These are phyloP conservation scores for Phoma herbarum DNA, from an alignment of 2,329 filamentous ascomycete species.

Conservation along the genomic window DNA sequence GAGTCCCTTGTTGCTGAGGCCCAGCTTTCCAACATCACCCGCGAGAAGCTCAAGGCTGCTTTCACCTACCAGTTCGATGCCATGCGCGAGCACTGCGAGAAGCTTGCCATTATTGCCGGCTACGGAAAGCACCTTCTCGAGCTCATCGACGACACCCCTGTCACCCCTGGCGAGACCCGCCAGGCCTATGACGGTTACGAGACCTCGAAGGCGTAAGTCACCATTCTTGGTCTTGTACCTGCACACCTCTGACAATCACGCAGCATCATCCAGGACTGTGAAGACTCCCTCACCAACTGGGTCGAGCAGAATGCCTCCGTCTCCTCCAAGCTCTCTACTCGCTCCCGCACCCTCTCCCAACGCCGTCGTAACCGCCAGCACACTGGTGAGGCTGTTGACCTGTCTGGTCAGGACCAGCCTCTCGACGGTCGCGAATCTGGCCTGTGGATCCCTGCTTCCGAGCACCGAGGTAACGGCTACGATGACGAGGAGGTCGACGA, in stretches of 20 bases:
- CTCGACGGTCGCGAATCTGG: slow-evolving; percentile 77
- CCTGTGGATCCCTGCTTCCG: slow-evolving; percentile 79
- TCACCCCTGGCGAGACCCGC: slow-evolving; percentile 95
- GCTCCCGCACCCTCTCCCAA: slow-evolving; percentile 86
- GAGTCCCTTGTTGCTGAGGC: slow-evolving; percentile 99
- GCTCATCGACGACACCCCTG: slow-evolving; percentile 93
- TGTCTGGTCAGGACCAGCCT: slow-evolving; percentile 82
- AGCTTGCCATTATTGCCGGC: slow-evolving; percentile 95
- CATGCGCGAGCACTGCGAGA: slow-evolving; percentile 95
- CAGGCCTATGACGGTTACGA: slow-evolving; percentile 98
- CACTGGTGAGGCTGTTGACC: slow-evolving; percentile 77
- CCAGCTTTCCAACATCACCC: slow-evolving; percentile 98
- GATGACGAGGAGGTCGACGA: slow-evolving; percentile 73
- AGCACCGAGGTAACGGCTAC: slow-evolving; percentile 69
- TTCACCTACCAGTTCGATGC: slow-evolving; percentile 99
- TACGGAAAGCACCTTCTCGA: slow-evolving; percentile 99
- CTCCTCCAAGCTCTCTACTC: slow-evolving; percentile 83
- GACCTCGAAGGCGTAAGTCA: slow-evolving; percentile 81
- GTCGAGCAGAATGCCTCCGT: slow-evolving; percentile 89
- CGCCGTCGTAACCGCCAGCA: slow-evolving; percentile 72
- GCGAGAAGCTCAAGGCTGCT: slow-evolving; percentile 98
- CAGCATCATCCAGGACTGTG: slow-evolving; percentile 97
- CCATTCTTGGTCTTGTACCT: not conserved
- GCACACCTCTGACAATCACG: slow-evolving; percentile 27
- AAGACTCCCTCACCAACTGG: slow-evolving; percentile 97